Evolutionary conservation across 306 rosid species (phyloP).

Genomic region (Styphnolobium japonicum): DNA sequence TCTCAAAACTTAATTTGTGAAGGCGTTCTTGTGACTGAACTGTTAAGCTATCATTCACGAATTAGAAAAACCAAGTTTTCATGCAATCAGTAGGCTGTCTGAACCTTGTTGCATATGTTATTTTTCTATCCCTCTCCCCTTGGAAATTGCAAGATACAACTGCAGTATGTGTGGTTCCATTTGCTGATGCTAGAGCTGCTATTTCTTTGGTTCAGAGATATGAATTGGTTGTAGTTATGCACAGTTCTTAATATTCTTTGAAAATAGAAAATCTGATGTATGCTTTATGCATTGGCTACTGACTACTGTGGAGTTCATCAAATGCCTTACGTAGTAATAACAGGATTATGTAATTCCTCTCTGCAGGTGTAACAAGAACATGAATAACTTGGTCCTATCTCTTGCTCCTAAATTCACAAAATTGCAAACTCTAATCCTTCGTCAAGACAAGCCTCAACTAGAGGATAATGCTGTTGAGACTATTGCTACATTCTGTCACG

Average conservation of each 20-base stretch:
- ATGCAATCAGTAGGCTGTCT: neutral
- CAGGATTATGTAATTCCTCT: neutral
- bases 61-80: neutral
- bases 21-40: neutral
- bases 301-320: neutral
- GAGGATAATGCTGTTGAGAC: slow-evolving; percentile 73
- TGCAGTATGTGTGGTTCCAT: neutral
- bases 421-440: slow-evolving; percentile 72
- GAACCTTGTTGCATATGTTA: neutral
- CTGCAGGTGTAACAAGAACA: slow-evolving; percentile 86
- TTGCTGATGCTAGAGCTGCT: no score
- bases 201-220: neutral
- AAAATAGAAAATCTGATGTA: neutral
- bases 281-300: neutral
- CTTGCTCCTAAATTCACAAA: slow-evolving; percentile 78
- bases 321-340: neutral
- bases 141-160: neutral
- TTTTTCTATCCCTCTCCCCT: neutral
- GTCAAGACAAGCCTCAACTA: slow-evolving; percentile 86
- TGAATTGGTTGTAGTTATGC: neutral
- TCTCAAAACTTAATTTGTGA: neutral
- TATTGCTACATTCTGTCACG: slow-evolving; percentile 68
- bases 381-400: slow-evolving; percentile 82
- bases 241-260: no score
- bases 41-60: slow-evolving; percentile 5